Evolutionary conservation across 106 monocot species (phyloP), one percentile per base, ranked within the genome.

Genomic region (Phalaenopsis aphrodite): DNA sequence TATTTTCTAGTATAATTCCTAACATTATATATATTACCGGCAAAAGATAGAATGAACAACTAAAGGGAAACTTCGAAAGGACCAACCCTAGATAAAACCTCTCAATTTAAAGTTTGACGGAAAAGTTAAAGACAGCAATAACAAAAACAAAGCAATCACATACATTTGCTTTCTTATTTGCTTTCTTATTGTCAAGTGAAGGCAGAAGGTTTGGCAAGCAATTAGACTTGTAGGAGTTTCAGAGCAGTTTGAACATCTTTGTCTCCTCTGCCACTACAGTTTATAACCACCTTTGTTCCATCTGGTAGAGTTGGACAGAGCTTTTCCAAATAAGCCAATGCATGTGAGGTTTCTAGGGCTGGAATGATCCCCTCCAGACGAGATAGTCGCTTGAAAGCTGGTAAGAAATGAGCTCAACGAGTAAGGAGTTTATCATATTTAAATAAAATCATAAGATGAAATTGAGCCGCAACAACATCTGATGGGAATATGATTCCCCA

Each of bases 351-450:
- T 56, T 89, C 88, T 52, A 89, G 84, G 1, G 88, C 88, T 7
- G 88, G 88, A 42, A 89, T 89, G 37, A 89, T 89, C 1, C 88
- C 88, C 79, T 89, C 88, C 75, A 86, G 48, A 56, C 66, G 72
- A 24, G 86, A 83, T 10, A 89, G 72, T 42, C 81, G 77, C 65
- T 84, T 81, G 78, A 87, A 87, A 55, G 81, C 87, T 87, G 87
- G 39, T 30, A 5, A 39, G 1, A 77, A 42, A 73, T 21, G 41
- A 43, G 71, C 14, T 15, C 21, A 5, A 71, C 9, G 41, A 15
- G 5, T 71, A 38, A 65, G 52, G 14, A 52, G 24, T 5, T 8
- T 23, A 23, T 65, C 64, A 65, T 21, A 65, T n/a, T 23, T 65
- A 23, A 6, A 65, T 23, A 65, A 1, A 21, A 65, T 61, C n/a